Evolutionary conservation across 306 rosid species (phyloP), one percentile per base, ranked within the genome.

Genomic region (Elaeagnus macrophylla): DNA sequence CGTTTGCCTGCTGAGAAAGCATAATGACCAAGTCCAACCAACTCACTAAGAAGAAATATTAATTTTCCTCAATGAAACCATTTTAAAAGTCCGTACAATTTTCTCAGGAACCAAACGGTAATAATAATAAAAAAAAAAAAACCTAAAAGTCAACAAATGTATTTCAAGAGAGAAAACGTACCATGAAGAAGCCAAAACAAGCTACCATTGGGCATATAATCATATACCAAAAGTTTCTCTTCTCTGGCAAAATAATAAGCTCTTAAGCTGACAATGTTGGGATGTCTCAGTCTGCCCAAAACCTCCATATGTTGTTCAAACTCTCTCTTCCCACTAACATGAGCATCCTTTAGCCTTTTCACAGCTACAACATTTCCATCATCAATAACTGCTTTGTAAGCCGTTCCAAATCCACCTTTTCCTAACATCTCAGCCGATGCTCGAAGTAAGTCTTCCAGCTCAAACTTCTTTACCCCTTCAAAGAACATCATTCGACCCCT

Each of bases 361-460:
- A 89, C 95, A 1, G 94, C 95, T 2, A 89, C 90, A 6, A 86
- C 88, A 12, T 57, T 79, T 0, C 97, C 97, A 14, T 89, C 95
- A 32, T 89, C 94, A 5, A 89, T 77, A 14, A 85, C 81, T 7
- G 95, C 97, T 64, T 89, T 89, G 51, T 89, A 89, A 10, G 89
- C 81, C 12, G 94, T 86, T 2, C 97, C 97, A 8, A 81, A 83
- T 60, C 77, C 83, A 0, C 97, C 95, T 53, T 89, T 89, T 8
- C 97, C 97, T 60, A 89, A 49, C 97, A 89, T 83, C 70, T 85
- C 95, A 40, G 97, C 95, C 2, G 97, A 89, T 16, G 97, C 89
- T 3, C 88, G 67, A 3, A 89, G 75, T 70, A 89, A 53, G 48
- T 89, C 95, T 64, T 85, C 97, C 0, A 85, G 75, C 73, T 89